Evolutionary conservation across 1,284 basidiomycete species (phyloP).

Genomic region (Microstroma glucosiphilum): DNA sequence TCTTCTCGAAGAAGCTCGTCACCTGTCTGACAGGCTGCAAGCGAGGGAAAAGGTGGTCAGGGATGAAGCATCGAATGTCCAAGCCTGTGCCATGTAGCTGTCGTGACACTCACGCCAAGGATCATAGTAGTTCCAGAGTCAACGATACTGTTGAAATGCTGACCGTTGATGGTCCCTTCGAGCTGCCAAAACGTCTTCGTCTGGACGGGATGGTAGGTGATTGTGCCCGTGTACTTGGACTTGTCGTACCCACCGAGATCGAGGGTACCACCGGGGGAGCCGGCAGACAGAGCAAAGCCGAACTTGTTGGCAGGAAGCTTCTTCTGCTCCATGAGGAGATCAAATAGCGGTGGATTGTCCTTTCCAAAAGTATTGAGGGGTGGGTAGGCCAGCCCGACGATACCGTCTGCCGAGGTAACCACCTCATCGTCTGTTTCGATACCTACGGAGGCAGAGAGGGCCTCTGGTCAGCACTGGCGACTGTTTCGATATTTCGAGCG

Average conservation of each 20-base stretch:
- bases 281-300: slow-evolving; percentile 56
- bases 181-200: slow-evolving; percentile 50
- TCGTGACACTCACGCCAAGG: slow-evolving; percentile 49
- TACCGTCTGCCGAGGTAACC: not conserved
- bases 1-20: too few species aligned
- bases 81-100: slow-evolving; percentile 52
- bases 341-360: slow-evolving; percentile 30
- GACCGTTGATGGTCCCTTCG: slow-evolving; percentile 27
- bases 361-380: slow-evolving; percentile 13
- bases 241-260: slow-evolving; percentile 55
- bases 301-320: slow-evolving; percentile 53
- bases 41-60: not conserved
- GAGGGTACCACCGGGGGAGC: slow-evolving; percentile 40
- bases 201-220: slow-evolving; percentile 11
- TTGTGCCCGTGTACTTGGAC: not conserved
- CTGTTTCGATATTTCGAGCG: too few species aligned
- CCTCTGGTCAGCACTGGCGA: too few species aligned
- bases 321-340: slow-evolving; percentile 21
- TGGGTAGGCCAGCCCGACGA: slow-evolving; percentile 47
- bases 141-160: slow-evolving; percentile 54
- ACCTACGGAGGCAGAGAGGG: not conserved
- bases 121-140: slow-evolving; percentile 57
- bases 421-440: not conserved
- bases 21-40: not conserved
- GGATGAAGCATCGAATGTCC: slow-evolving; percentile 42